Evolutionary conservation across 768 basidiomycete species (phyloP).

Genomic region (Pleurotus eryngii): DNA sequence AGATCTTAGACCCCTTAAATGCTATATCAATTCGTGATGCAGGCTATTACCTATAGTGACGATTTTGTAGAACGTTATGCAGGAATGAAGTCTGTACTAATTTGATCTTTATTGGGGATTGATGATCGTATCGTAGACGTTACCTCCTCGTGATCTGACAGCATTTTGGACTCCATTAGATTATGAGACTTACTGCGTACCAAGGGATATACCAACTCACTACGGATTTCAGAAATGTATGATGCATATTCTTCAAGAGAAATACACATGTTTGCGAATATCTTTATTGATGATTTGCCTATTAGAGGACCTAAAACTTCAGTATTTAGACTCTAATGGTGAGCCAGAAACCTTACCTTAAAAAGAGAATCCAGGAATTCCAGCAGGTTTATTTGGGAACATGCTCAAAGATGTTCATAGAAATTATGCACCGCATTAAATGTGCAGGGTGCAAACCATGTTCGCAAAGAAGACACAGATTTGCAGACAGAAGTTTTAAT

Average conservation of each 20-base stretch:
- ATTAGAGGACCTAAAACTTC: too few relatives aligned
- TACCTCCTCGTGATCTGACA: constrained; percentile 26
- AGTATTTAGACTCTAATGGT: too few relatives aligned
- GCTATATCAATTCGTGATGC: constrained; percentile 33
- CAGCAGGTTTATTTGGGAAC: constrained; percentile 34
- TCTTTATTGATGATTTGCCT: background rate
- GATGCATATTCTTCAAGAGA: constrained; percentile 30
- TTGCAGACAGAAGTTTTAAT: constrained; percentile 15
- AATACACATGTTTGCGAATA: constrained; percentile 13
- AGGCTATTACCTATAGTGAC: constrained; percentile 23
- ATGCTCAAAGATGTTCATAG: constrained; percentile 30
- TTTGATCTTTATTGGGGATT: too few relatives aligned
- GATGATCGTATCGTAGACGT: constrained; percentile 9
- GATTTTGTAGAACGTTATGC: too few relatives aligned
- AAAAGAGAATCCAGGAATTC: constrained; percentile 24
- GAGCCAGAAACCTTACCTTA: constrained; percentile 7
- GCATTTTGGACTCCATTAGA: constrained; percentile 35
- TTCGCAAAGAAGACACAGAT: constrained; percentile 25
- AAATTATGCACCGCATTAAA: constrained; percentile 29
- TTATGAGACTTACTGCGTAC: constrained; percentile 28
- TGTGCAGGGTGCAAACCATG: too few relatives aligned
- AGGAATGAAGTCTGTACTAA: too few relatives aligned
- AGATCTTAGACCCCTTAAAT: constrained; percentile 37
- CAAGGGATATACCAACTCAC: constrained; percentile 37
- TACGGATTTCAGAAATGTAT: constrained; percentile 28